Percentiles rank a stretch among this genome's conserved stretches.
phyloP scores from a whole-genome alignment of 2,329 filamentous ascomycete species.

The Arthroderma uncinatum region DNA sequence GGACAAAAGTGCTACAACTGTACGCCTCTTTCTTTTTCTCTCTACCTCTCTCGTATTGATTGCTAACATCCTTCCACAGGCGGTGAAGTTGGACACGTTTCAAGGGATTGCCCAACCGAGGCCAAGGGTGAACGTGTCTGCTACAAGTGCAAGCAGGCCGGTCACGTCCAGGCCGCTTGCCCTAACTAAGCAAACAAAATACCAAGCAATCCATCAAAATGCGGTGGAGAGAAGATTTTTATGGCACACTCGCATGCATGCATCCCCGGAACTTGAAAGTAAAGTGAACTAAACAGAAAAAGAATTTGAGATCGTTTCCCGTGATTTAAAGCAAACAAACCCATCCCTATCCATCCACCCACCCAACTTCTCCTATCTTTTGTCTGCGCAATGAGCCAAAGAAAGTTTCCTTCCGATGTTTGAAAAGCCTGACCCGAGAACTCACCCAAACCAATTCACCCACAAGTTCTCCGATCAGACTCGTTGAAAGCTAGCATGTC shows the following conservation, averaged over 20 bases:
- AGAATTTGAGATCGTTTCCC: constrained; percentile 3
- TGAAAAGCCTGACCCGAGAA: background rate
- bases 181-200: constrained; percentile 51
- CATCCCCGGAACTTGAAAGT: constrained; percentile 1
- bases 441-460: background rate
- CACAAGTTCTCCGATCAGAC: background rate
- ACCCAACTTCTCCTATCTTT: background rate
- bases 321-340: background rate
- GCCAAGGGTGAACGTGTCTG: constrained; percentile 86
- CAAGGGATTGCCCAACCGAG: constrained; percentile 91
- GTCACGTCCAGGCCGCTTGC: constrained; percentile 90
- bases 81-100: constrained; percentile 84
- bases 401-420: background rate
- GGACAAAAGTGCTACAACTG: constrained; percentile 99
- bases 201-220: background rate
- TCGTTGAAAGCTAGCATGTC: background rate
- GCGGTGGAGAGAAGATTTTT: background rate
- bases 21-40: constrained; percentile 28
- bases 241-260: constrained; percentile 2
- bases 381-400: background rate
- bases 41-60: constrained; percentile 10
- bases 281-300: constrained; percentile 2
- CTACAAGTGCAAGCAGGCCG: constrained; percentile 86
- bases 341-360: background rate
- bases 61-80: constrained; percentile 30